Percentiles rank a stretch among this genome's conserved stretches.
phyloP scores from a whole-genome alignment of 257 asterid genomes.

The Fraxinus pennsylvanica region DNA sequence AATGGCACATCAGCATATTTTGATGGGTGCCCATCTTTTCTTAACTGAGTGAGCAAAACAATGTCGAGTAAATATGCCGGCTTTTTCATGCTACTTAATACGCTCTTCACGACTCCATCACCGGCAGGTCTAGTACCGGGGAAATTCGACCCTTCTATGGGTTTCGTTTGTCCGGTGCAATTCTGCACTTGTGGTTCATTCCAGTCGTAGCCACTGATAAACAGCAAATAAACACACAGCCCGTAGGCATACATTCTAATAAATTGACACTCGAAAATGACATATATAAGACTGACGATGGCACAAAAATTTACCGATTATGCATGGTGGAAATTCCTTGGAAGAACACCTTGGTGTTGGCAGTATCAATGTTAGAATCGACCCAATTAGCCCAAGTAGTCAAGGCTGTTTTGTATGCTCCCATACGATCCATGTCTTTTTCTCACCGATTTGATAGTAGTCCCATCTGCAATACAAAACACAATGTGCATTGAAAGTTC shows the following conservation, averaged over 20 bases:
- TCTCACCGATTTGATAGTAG: constrained; percentile 48
- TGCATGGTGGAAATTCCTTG: constrained; percentile 75
- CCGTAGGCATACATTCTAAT: background rate
- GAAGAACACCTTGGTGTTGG: constrained; percentile 53
- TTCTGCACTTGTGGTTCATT: constrained; percentile 39
- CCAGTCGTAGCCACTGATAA: constrained; percentile 64
- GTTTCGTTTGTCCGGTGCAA: constrained; percentile 55
- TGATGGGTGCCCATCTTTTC: constrained; percentile 81
- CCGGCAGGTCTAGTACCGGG: constrained; percentile 45
- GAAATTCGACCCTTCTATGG: constrained; percentile 46
- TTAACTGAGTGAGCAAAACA: constrained; percentile 55
- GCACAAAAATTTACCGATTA: constrained; percentile 39
- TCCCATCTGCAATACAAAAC: constrained; percentile 52
- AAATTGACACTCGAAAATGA: background rate
- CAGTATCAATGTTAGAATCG: constrained; percentile 54
- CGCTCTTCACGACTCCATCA: constrained; percentile 38
- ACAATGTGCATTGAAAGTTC: background rate
- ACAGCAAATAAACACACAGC: background rate
- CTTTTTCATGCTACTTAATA: constrained; percentile 46
- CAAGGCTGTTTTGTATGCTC: constrained; percentile 56
- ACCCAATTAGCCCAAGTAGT: constrained; percentile 82
- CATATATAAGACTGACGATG: too few species aligned
- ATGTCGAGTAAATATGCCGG: constrained; percentile 59
- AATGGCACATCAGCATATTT: constrained; percentile 31
- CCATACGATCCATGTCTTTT: constrained; percentile 61